A percentile compares a stretch with the other conserved stretches of the same genome.
Evolutionary conservation across 352 stramenopile species (phyloP).

Genomic region (Saprolegnia diclina): DNA sequence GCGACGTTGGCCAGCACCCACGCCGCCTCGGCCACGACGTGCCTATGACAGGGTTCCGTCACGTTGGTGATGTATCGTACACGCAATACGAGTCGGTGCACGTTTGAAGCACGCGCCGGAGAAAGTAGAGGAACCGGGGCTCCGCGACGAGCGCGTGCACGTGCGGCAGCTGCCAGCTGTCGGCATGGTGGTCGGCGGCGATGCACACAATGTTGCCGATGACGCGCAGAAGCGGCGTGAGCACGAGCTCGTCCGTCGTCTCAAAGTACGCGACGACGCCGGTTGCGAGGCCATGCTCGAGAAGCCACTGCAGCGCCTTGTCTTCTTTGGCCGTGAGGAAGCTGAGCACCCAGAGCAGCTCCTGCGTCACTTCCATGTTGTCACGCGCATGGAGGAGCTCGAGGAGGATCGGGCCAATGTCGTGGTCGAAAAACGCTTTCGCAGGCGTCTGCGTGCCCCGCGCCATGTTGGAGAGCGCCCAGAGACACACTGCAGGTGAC

Average conservation of each 20-base stretch:
- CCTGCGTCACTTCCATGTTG: conserved; percentile 45
- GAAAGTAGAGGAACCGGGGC: conserved; percentile 52
- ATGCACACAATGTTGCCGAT: conserved; percentile 78
- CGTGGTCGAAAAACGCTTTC: conserved; percentile 69
- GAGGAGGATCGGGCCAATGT: conserved; percentile 47
- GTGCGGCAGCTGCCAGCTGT: conserved; percentile 65
- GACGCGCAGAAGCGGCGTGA: conserved; percentile 70
- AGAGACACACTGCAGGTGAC: conserved; percentile 41
- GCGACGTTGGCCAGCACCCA: conserved; percentile 79
- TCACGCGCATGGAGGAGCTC: conserved; percentile 35
- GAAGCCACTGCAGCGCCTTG: conserved; percentile 54
- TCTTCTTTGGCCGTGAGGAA: conserved; percentile 82
- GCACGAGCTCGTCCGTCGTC: conserved; percentile 49
- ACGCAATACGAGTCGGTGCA: conserved; percentile 30
- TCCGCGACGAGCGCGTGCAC: conserved; percentile 39
- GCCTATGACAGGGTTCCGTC: too few species aligned
- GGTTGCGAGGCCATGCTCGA: conserved; percentile 50
- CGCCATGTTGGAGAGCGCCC: conserved; percentile 79
- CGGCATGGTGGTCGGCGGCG: conserved; percentile 57
- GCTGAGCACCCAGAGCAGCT: conserved; percentile 80
- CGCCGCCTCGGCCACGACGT: conserved; percentile 54
- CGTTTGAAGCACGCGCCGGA: conserved; percentile 50
- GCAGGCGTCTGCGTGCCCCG: conserved; percentile 66
- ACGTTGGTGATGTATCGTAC: too few species aligned
- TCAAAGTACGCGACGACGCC: conserved; percentile 56